Evolutionary conservation across 768 basidiomycete genomes (phyloP).

Genomic region (Mycena crocata): DNA sequence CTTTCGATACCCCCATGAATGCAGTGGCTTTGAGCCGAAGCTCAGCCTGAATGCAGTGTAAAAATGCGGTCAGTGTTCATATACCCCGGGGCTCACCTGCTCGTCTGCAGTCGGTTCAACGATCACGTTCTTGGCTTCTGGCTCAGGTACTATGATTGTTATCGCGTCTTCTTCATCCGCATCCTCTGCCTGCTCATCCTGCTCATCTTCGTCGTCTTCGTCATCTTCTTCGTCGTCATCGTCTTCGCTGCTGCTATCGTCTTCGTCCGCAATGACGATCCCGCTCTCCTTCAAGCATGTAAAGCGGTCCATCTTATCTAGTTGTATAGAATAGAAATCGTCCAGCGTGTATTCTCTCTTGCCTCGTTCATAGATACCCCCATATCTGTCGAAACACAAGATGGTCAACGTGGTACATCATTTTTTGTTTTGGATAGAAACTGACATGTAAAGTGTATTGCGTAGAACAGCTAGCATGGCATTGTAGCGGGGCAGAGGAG

Average conservation of each 20-base stretch:
- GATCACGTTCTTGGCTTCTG: conserved; percentile 40
- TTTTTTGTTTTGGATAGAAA: conserved; percentile 15
- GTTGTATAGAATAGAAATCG: conserved; percentile 83
- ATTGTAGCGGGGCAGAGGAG: conserved; percentile 84
- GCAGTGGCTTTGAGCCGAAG: conserved; percentile 50
- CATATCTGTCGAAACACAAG: conserved; percentile 66
- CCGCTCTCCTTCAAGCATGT: conserved; percentile 77
- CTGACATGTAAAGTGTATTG: conserved; percentile 89
- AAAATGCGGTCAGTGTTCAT: not conserved
- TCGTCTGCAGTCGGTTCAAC: conserved; percentile 40
- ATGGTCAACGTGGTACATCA: not conserved
- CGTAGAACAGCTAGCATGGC: conserved; percentile 88
- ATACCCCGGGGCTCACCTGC: not conserved
- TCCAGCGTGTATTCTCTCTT: conserved; percentile 89
- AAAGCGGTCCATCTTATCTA: conserved; percentile 89
- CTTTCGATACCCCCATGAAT: conserved; percentile 73
- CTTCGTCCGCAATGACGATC: conserved; percentile 70
- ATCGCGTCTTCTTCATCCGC: conserved; percentile 50
- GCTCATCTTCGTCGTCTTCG: conserved; percentile 67
- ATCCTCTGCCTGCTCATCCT: conserved; percentile 55
- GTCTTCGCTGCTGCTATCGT: conserved; percentile 70
- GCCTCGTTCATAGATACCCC: conserved; percentile 88
- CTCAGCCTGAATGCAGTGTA: conserved; percentile 39
- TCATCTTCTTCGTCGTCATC: conserved; percentile 70
- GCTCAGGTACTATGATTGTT: conserved; percentile 36